Base-by-base conservation (phyloP, 495 filamentous ascomycete species). In the Xylona heveae region DNA sequence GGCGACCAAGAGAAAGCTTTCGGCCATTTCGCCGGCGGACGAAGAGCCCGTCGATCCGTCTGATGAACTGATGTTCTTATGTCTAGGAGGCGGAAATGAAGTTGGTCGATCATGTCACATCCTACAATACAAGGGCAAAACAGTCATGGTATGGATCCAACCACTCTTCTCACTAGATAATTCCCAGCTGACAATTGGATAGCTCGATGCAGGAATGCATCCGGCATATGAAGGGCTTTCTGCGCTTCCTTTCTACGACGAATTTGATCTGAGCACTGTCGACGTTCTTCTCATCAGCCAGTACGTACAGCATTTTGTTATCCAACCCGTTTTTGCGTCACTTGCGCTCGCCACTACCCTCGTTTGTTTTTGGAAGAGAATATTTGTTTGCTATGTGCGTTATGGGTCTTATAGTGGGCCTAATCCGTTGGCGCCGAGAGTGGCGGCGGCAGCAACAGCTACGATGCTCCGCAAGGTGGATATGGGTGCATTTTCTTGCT, bases 51-150 rank as follows among this genome's bases (percentile, higher is more conserved):
- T 59, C 10, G 55, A 58, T 37, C 53, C 55, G 2, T 61, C 77
- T 0, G 88, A 97, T 47, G 80, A 92, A 55, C 64, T 97, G 32
- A 78, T 75, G 52, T 97, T 97, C 46, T 66, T 92, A 31, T 85
- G 80, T 40, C 59, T 97, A 22, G 88, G 88, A 31, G 88, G 88
- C 36, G 85, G 88, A 23, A 95, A 93, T 49, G 88, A 97, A 53
- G 88, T 97, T 34, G 88, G 88, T 33, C 66, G 88, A 35, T 94
- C 88, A 37, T 95, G 88, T 54, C 88, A 97, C 50, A 92, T 97
- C 36, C 69, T 97, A 18, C 80, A 94, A 46, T 97, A 97, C 64
- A 97, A 95, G 47, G 88, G 88, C 13, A 97, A 97, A 48, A 95
- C 88, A 4, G 79, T 97, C 37, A 97, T 97, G 88, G 81, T 85